Base-by-base conservation (phyloP, 2,329 filamentous ascomycete species). In the Paraphoma sp. region DNA sequence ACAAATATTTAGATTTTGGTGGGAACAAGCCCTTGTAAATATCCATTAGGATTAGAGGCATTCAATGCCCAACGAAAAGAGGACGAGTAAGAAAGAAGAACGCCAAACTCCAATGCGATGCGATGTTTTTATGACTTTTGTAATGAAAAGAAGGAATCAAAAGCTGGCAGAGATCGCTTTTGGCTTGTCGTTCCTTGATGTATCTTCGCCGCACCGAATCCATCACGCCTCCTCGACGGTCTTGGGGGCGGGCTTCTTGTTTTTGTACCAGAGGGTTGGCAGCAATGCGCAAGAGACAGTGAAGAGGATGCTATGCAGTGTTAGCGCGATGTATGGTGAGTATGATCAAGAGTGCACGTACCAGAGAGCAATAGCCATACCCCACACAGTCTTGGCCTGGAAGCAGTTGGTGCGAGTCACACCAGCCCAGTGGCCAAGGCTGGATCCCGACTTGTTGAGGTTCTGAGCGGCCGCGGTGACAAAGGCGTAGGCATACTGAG, bases 381-480 rank as follows among this genome's bases (percentile, higher is more conserved):
- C 93, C 93, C 93, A 97, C 63, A 95, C 86, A 14, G 90, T 86
- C 83, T 96, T 96, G 75, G 93, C 87, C 81, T 95, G 88, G 70
- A 88, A 87, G 80, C 93, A 97, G 53, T 90, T 90, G 60, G 48
- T 58, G 51, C 16, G 84, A 71, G 81, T 86, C 8, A 83, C 81
- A n/a, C 84, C 85, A 44, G 86, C 84, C 84, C 85, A 88, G 54
- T 80, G 76, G 12, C 71, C 78, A 53, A 87, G 71, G 41, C 74
- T 80, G 6, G 80, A 79, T n/a, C 81, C 82, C 48, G 81, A 74
- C 46, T 80, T 79, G 53, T 81, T 80, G 36, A 87, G 71, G 58
- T 84, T 85, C 56, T 78, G 79, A 18, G 80, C 79, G 4, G 87
- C 71, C 10, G 82, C 81, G 14, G 81, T 80, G 10, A 84, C 79